These are phyloP conservation scores for Filobasidium uniguttulatum DNA, from an alignment of 1,284 basidiomycete species.

Conservation along the genomic window DNA sequence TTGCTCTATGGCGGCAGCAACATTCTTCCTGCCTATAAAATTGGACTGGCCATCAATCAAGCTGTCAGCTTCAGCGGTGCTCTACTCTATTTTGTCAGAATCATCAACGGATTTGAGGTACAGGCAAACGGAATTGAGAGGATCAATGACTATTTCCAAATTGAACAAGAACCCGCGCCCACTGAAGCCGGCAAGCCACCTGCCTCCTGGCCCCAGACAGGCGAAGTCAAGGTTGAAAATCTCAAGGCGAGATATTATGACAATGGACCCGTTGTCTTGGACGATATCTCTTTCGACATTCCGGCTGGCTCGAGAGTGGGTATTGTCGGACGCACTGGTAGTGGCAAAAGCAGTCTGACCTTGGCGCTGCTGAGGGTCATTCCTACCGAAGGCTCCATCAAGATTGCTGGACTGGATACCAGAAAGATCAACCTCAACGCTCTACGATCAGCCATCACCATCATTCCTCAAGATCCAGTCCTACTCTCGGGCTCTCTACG, in stretches of 20 bases:
- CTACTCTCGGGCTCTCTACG: slow-evolving; percentile 50
- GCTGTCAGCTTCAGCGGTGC: slow-evolving; percentile 31
- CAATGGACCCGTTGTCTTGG: slow-evolving; percentile 43
- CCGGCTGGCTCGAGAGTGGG: slow-evolving; percentile 50
- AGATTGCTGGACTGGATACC: slow-evolving; percentile 36
- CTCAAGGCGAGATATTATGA: slow-evolving; percentile 34
- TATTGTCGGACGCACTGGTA: slow-evolving; percentile 53
- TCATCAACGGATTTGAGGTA: slow-evolving; percentile 38
- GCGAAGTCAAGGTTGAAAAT: slow-evolving; percentile 49
- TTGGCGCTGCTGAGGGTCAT: slow-evolving; percentile 27
- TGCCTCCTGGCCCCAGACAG: slow-evolving; percentile 64
- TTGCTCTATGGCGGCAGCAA: slow-evolving; percentile 21
- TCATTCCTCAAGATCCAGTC: slow-evolving; percentile 49
- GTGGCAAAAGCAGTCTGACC: slow-evolving; percentile 49
- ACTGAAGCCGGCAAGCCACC: slow-evolving; percentile 47
- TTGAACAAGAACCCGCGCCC: slow-evolving; percentile 54
- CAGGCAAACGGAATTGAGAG: slow-evolving; percentile 48
- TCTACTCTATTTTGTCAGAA: slow-evolving; percentile 29
- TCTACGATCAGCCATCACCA: slow-evolving; percentile 42
- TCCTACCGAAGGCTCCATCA: slow-evolving; percentile 40
- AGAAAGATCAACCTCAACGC: slow-evolving; percentile 49
- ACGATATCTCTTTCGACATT: slow-evolving; percentile 46
- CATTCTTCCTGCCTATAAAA: slow-evolving; percentile 16
- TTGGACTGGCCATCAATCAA: slow-evolving; percentile 37
- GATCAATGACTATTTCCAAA: slow-evolving; percentile 54